Percentiles rank a stretch among this genome's conserved stretches.
phyloP scores from a whole-genome alignment of 1,284 basidiomycete genomes.

The Exsudoporus floridanus region DNA sequence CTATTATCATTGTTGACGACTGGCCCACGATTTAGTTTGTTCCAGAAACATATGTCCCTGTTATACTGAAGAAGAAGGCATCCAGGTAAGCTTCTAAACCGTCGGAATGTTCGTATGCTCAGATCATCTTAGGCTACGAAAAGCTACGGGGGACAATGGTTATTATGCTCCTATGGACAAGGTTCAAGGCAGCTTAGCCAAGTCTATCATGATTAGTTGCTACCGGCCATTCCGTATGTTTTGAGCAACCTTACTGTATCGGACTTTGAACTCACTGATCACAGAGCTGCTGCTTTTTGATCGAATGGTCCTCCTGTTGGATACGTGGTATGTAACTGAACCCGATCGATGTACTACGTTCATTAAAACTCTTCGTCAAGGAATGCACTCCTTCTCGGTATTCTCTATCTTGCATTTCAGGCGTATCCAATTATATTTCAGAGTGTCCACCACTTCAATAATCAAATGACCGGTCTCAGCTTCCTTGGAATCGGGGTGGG shows the following conservation, averaged over 20 bases:
- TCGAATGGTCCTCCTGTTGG: constrained; percentile 73
- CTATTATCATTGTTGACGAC: neutral
- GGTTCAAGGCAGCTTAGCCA: constrained; percentile 38
- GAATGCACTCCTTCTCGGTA: constrained; percentile 59
- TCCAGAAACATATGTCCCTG: constrained; percentile 75
- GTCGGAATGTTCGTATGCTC: neutral
- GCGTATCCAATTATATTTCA: constrained; percentile 60
- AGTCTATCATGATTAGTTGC: constrained; percentile 53
- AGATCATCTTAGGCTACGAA: constrained; percentile 34
- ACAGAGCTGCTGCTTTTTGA: constrained; percentile 69
- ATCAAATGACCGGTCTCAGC: constrained; percentile 51
- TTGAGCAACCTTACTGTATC: neutral
- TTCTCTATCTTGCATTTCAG: constrained; percentile 63
- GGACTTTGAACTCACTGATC: neutral
- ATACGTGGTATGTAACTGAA: constrained; percentile 44
- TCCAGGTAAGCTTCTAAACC: constrained; percentile 12
- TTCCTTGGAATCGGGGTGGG: constrained; percentile 67
- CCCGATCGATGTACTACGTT: neutral
- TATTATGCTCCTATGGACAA: constrained; percentile 40
- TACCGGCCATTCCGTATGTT: constrained; percentile 72
- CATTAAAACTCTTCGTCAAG: constrained; percentile 20
- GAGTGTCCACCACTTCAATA: constrained; percentile 50
- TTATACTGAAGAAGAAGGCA: constrained; percentile 62
- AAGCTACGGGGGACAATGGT: constrained; percentile 42
- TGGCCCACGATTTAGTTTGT: constrained; percentile 42